phyloP scores from a whole-genome alignment of 73 alveolate genomes.

The Symbiodinium natans region DNA sequence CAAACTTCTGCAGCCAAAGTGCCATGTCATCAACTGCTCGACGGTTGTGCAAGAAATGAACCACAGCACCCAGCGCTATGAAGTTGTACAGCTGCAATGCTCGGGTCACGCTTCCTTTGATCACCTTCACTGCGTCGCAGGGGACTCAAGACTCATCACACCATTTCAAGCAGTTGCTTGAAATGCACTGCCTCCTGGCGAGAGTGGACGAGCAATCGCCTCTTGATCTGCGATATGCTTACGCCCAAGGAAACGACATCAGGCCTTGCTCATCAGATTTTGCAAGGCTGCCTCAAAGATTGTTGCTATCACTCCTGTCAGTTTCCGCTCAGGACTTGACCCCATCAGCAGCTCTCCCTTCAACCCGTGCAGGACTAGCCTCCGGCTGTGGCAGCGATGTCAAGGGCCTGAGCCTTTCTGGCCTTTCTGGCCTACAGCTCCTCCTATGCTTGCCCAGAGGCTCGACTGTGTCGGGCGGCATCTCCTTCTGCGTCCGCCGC shows the following conservation, averaged over 20 bases:
- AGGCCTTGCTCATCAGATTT: background rate
- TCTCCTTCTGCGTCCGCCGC: constrained; percentile 63
- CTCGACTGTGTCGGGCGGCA: constrained; percentile 89
- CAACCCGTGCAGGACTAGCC: constrained; percentile 85
- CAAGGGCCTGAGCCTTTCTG: background rate
- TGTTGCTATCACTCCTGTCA: background rate
- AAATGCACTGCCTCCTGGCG: constrained; percentile 39
- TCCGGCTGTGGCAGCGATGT: background rate
- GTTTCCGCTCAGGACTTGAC: background rate
- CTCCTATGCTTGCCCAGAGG: background rate
- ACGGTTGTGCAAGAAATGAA: constrained; percentile 72
- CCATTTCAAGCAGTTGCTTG: background rate
- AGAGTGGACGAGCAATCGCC: constrained; percentile 57
- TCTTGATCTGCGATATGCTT: constrained; percentile 59
- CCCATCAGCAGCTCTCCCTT: constrained; percentile 93
- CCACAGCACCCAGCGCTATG: constrained; percentile 89
- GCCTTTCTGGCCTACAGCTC: background rate
- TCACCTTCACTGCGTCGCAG: background rate
- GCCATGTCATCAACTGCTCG: constrained; percentile 83
- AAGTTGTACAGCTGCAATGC: constrained; percentile 86
- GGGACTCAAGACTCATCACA: background rate
- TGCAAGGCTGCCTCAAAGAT: background rate
- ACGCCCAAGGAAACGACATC: constrained; percentile 81
- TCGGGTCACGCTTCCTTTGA: constrained; percentile 76
- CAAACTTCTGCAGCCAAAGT: background rate